These are phyloP conservation scores for Heteromeles arbutifolia DNA, from an alignment of 306 rosid species.

Conservation along the genomic window DNA sequence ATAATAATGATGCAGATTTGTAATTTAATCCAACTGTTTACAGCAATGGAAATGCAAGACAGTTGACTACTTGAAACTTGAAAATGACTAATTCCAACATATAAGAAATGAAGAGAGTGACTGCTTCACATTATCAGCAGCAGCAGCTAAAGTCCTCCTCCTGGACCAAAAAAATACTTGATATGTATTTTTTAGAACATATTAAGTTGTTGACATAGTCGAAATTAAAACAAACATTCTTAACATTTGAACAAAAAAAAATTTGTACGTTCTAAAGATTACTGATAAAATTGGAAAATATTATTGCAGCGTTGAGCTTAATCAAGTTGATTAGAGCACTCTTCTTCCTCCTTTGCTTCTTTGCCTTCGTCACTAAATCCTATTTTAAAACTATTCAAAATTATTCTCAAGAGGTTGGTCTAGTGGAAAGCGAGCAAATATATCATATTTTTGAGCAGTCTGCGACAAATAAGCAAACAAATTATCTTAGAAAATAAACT, in stretches of 20 bases:
- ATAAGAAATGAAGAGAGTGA: not conserved
- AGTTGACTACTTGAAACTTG: not conserved
- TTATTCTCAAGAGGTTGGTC: too few species aligned
- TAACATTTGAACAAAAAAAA: too few species aligned
- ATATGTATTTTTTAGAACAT: not conserved
- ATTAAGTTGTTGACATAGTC: not conserved
- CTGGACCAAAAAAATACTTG: not conserved
- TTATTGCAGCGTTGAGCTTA: too few species aligned
- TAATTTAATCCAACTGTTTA: not conserved
- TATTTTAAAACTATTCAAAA: not conserved
- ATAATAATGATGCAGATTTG: not conserved
- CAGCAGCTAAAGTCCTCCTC: not conserved
- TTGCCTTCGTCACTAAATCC: too few species aligned
- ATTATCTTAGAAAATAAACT: not conserved
- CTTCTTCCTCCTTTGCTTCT: too few species aligned
- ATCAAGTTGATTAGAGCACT: too few species aligned
- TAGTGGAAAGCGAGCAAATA: too few species aligned
- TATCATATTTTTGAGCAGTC: too few species aligned
- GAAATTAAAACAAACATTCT: not conserved
- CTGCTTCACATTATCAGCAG: not conserved
- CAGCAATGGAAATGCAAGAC: not conserved
- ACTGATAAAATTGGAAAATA: too few species aligned
- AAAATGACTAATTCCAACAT: not conserved
- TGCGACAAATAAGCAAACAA: too few species aligned
- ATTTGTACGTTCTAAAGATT: too few species aligned